phyloP scores from a whole-genome alignment of 1,284 basidiomycete species.

The Megacollybia platyphylla region DNA sequence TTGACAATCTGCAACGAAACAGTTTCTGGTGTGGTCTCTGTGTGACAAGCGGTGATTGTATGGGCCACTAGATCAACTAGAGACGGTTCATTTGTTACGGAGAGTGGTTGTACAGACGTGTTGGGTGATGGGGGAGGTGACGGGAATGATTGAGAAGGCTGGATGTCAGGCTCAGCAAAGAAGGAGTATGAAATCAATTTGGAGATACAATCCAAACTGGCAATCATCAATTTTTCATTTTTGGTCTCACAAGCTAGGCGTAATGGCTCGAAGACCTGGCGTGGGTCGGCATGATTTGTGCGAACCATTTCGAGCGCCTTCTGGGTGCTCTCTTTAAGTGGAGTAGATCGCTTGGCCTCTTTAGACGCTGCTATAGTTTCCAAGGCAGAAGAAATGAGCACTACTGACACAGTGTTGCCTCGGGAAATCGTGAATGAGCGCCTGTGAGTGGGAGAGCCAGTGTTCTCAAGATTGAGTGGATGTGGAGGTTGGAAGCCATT shows the following conservation, averaged over 20 bases:
- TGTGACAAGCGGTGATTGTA: conserved; percentile 88
- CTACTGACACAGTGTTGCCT: conserved; percentile 59
- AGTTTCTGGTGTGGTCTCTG: conserved; percentile 75
- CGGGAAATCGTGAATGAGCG: conserved; percentile 63
- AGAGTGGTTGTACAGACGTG: conserved; percentile 29
- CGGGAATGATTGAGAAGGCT: conserved; percentile 22
- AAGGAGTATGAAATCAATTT: conserved; percentile 95
- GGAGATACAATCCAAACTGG: conserved; percentile 89
- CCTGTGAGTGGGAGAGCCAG: conserved; percentile 14
- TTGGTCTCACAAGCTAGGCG: conserved; percentile 89
- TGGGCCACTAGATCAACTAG: conserved; percentile 86
- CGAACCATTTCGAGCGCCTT: conserved; percentile 77
- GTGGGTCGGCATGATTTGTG: conserved; percentile 59
- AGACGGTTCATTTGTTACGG: conserved; percentile 48
- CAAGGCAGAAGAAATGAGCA: conserved; percentile 77
- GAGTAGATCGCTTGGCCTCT: conserved; percentile 76
- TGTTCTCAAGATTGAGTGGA: conserved; percentile 2
- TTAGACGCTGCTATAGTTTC: conserved; percentile 81
- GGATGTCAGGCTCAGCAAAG: conserved; percentile 53
- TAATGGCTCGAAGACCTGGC: conserved; percentile 87
- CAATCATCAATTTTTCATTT: conserved; percentile 85
- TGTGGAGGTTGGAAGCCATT: conserved; percentile 2
- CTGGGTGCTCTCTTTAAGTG: conserved; percentile 75
- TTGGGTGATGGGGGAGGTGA: conserved; percentile 66
- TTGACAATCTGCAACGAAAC: conserved; percentile 95